A percentile compares a stretch with the other conserved stretches of the same genome.
Evolutionary conservation across 78 protist genomes (phyloP).

Genomic region (Monosiga brevicollis): DNA sequence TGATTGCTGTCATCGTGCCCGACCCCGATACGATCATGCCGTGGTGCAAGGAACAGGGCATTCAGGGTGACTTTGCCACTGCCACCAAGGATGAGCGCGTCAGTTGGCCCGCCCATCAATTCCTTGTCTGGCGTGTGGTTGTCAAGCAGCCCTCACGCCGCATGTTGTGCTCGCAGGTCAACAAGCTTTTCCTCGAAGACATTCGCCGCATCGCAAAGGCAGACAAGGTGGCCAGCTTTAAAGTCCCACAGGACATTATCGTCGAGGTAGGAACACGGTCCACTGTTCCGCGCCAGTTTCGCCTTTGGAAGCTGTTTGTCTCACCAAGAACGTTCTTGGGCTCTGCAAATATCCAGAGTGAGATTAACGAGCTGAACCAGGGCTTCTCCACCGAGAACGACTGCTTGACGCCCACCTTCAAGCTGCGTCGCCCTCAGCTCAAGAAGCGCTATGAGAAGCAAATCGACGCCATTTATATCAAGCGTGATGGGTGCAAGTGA

Average conservation of each 20-base stretch:
- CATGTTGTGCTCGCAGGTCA: not conserved
- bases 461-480: constrained; percentile 30
- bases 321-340: no score
- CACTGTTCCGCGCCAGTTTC: no score
- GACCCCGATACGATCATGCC: not conserved
- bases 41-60: not conserved
- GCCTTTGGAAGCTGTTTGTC: no score
- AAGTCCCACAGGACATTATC: not conserved
- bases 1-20: constrained; percentile 56
- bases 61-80: not conserved
- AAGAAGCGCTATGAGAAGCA: constrained; percentile 20
- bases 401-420: constrained; percentile 71
- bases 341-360: no score
- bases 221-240: not conserved
- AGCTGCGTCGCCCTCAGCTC: constrained; percentile 56
- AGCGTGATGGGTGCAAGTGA: no score
- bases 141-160: not conserved
- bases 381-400: constrained; percentile 55
- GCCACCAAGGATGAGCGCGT: not conserved
- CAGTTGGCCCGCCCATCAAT: not conserved
- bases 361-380: constrained; percentile 35
- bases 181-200: not conserved
- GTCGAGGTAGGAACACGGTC: no score
- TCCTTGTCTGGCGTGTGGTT: not conserved
- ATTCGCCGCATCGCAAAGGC: not conserved